Evolutionary conservation across 306 rosid genomes (phyloP), one percentile per base, ranked within the genome.

Genomic region (Castanea sativa): DNA sequence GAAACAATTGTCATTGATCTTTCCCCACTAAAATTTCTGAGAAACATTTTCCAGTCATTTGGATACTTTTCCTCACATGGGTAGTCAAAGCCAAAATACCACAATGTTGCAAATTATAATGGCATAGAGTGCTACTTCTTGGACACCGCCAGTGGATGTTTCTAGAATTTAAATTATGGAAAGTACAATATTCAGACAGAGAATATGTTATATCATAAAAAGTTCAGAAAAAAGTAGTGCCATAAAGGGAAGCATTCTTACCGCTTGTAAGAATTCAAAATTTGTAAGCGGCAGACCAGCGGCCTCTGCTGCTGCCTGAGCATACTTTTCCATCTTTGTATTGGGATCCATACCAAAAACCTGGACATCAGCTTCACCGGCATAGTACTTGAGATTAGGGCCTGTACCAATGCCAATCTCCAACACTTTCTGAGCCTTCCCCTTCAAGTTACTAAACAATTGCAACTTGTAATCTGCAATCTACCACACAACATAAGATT

Each of bases 401-500:
- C 99, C 98, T 16, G 92, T 80, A 57, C 97, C 99, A 67, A 92
- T 87, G 68, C 98, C 99, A 84, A 95, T 83, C 87, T 92, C 99
- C 89, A 95, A 77, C 43, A 95, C 89, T 86, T 85, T 85, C 58
- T 52, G 85, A 30, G 90, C 90, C 55, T 91, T 90, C 69, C 94
- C 97, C 73, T 83, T 90, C 84, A 95, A 78, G 49, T 85, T 81
- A 38, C 89, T 64, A 64, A 95, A 90, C 43, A 91, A 79, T 73
- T 85, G 82, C 19, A 85, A 65, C 89, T 90, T 95, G 97, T 86
- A 91, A 83, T 45, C 85, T 49, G 96, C 92, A 89, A 92, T 91
- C 98, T 77, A 73, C 71, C 81, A 80, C 79, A 53, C 18, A 80
- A 49, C 70, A 61, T 71, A 49, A 79, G 76, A 65, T 61, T 69